Conservation (phyloP, 805 yeast species). For the Candida parachauliodes region DNA sequence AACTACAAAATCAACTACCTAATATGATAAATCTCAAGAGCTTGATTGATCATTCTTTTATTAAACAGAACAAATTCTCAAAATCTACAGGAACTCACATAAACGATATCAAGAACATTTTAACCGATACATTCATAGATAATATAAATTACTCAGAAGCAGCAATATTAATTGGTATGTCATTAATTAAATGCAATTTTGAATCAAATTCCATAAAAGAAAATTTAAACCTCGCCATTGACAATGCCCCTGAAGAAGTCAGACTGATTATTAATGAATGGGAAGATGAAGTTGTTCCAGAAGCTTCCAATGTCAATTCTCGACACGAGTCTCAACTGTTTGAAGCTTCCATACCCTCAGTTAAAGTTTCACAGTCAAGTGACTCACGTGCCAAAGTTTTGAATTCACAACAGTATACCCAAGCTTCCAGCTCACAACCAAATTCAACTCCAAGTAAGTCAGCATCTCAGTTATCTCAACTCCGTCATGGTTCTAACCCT, state of each 20-base stretch:
- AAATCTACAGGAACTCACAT: conserved; percentile 3
- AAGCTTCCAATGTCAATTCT: neutral
- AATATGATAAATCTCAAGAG: neutral
- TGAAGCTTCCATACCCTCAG: conserved; percentile 16
- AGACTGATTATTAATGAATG: conserved; percentile 8
- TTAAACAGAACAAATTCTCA: conserved; percentile 1
- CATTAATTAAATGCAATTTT: conserved; percentile 6
- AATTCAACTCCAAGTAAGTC: no score
- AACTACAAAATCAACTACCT: conserved; percentile 17
- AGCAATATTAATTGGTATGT: conserved; percentile 5
- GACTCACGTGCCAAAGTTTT: neutral
- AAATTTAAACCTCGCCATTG: conserved; percentile 3
- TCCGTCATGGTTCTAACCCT: neutral
- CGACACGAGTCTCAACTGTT: conserved; percentile 1
- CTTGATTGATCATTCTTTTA: conserved; percentile 8
- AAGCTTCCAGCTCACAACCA: neutral
- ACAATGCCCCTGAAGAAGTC: conserved; percentile 10
- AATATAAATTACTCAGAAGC: neutral
- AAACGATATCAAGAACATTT: conserved; percentile 2
- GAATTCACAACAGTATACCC: neutral
- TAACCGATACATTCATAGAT: neutral
- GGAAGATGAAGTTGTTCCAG: conserved; percentile 5
- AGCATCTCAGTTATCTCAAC: conserved; percentile 4
- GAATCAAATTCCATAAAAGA: conserved; percentile 2
- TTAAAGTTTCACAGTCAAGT: conserved; percentile 12